These are phyloP conservation scores for Cryphonectria parasitica DNA, from an alignment of 2,329 filamentous ascomycete genomes.

Conservation along the genomic window DNA sequence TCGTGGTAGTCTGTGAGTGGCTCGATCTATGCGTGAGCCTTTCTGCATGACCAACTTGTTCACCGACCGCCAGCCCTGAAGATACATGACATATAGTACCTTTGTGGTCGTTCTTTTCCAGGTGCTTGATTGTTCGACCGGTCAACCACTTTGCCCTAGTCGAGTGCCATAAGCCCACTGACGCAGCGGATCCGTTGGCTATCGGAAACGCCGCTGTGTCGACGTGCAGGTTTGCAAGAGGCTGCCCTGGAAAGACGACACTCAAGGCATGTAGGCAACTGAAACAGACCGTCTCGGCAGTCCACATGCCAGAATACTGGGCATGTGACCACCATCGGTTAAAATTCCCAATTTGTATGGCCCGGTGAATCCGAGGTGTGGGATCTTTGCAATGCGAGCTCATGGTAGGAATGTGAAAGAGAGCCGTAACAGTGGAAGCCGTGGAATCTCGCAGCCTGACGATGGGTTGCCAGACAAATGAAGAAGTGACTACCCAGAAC, in stretches of 20 bases:
- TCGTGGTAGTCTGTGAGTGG: constrained; percentile 7
- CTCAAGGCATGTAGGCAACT: background rate
- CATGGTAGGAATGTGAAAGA: background rate
- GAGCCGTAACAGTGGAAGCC: background rate
- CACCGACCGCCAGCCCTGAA: background rate
- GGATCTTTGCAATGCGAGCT: background rate
- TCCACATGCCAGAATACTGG: background rate
- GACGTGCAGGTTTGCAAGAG: background rate
- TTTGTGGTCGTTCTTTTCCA: background rate
- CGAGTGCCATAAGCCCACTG: background rate
- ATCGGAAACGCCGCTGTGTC: background rate
- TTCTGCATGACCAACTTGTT: constrained; percentile 4
- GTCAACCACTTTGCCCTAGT: background rate
- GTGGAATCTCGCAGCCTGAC: background rate
- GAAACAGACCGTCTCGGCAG: background rate
- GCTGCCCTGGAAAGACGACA: background rate
- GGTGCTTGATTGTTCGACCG: background rate
- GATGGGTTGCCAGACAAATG: too few relatives aligned
- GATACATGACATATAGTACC: background rate
- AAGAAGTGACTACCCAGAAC: too few relatives aligned
- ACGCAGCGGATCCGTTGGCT: too few relatives aligned
- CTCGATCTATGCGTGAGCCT: background rate
- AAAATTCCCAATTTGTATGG: background rate
- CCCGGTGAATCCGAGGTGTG: background rate
- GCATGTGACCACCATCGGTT: background rate